Conservation (phyloP, 176 grass and related monocot species). For the Thalia dealbata region DNA sequence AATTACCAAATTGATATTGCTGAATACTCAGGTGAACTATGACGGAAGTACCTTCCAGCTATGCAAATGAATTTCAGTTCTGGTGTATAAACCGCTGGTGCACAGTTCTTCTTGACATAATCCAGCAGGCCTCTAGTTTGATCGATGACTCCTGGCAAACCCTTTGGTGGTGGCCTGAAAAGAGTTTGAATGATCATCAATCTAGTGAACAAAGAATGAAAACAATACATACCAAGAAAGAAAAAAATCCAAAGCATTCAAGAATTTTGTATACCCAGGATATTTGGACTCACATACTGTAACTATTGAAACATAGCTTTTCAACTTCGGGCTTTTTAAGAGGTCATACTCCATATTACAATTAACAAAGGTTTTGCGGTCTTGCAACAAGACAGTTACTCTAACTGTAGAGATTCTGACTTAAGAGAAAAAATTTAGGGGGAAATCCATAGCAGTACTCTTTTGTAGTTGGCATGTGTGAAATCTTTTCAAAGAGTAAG, state of each 20-base stretch:
- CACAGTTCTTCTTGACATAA: slow-evolving; percentile 69
- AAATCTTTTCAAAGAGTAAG: too few species aligned
- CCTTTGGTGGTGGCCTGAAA: slow-evolving; percentile 68
- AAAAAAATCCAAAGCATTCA: neutral
- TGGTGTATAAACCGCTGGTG: slow-evolving; percentile 78
- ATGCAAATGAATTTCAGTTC: slow-evolving; percentile 76
- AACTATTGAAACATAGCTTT: too few species aligned
- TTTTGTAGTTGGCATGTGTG: neutral
- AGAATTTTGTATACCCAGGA: neutral
- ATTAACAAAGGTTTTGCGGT: neutral
- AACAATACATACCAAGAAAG: neutral
- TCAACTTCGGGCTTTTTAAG: neutral
- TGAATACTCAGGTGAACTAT: neutral
- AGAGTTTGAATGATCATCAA: neutral
- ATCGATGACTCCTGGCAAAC: slow-evolving; percentile 58
- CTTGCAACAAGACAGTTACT: neutral
- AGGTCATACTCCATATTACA: neutral
- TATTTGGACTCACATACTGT: neutral
- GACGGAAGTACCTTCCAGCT: slow-evolving; percentile 70
- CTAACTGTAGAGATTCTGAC: neutral
- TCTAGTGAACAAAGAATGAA: neutral
- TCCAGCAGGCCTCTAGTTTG: slow-evolving; percentile 85
- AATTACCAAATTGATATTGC: neutral
- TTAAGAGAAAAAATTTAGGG: neutral
- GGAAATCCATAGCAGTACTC: neutral